Evolutionary conservation across 805 yeast species (phyloP), one percentile per base, ranked within the genome.

Genomic region (Lipomyces anomalus): DNA sequence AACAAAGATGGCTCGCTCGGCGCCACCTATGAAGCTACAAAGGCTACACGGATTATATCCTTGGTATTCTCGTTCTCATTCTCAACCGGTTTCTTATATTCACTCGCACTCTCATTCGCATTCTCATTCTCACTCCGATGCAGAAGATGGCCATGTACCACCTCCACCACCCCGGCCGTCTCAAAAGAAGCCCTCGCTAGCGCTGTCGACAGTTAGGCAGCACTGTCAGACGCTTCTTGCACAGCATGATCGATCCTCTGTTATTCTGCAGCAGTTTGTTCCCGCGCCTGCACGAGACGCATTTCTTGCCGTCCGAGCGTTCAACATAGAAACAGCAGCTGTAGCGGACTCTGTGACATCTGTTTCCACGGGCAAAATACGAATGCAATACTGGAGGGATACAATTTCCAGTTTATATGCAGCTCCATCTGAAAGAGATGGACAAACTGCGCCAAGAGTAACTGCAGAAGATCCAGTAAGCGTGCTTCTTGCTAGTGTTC

Each of bases 331-430:
- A n/a, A n/a, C n/a, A n/a, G n/a, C n/a, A n/a, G n/a, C n/a, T n/a
- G n/a, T n/a, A n/a, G n/a, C n/a, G n/a, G n/a, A n/a, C n/a, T n/a
- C n/a, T n/a, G n/a, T n/a, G n/a, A n/a, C n/a, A n/a, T n/a, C n/a
- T n/a, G n/a, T n/a, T n/a, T n/a, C n/a, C n/a, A n/a, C n/a, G 32
- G 66, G 69, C 23, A 56, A 57, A 30, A 43, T 84, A 59, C 79
- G 83, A 57, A 76, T 83, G 60, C 78, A 79, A 55, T 83, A 82
- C 61, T 86, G 95, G 95, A 71, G 78, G 49, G 83, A 82, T 41
- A 68, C 75, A 47, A 47, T 85, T 4, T 68, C 71, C 32, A 70
- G 69, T 47, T 68, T 78, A 5, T 71, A 72, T 50, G 57, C 65
- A 22, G 53, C 53, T n/a, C n/a, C n/a, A n/a, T n/a, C n/a, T n/a